Conservation (phyloP, 768 basidiomycete genomes). For the Pleurotus platypus region DNA sequence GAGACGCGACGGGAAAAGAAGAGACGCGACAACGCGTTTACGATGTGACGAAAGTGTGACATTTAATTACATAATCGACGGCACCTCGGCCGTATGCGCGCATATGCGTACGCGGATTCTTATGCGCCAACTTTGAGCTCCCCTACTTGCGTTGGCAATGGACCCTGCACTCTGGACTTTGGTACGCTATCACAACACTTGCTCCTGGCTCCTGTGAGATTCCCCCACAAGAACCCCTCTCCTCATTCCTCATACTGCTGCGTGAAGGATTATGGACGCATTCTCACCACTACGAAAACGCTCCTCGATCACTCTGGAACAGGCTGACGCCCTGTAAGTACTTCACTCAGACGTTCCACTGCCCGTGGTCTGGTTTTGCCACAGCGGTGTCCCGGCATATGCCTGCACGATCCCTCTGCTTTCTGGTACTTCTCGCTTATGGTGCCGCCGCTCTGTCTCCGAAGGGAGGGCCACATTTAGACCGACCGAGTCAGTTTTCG, state of each 20-base stretch:
- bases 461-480: constrained; percentile 10
- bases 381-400: background rate
- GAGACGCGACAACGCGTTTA: too few relatives aligned
- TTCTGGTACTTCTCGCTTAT: constrained; percentile 13
- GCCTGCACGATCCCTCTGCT: constrained; percentile 13
- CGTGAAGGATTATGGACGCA: background rate
- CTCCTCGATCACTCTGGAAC: background rate
- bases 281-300: background rate
- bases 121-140: too few relatives aligned
- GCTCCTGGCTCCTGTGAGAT: background rate
- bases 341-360: too few relatives aligned
- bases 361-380: background rate
- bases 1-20: too few relatives aligned
- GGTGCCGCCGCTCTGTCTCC: constrained; percentile 6
- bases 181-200: too few relatives aligned
- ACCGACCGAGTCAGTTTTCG: constrained; percentile 19
- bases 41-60: too few relatives aligned
- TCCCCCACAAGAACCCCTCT: background rate
- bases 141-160: too few relatives aligned
- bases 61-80: too few relatives aligned
- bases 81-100: too few relatives aligned
- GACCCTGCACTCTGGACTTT: too few relatives aligned
- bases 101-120: too few relatives aligned
- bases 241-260: background rate
- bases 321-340: background rate